Percentiles rank a stretch among this genome's conserved stretches.
Conservation (phyloP, 305 asterid genomes). For the Fraxinus nigra region DNA sequence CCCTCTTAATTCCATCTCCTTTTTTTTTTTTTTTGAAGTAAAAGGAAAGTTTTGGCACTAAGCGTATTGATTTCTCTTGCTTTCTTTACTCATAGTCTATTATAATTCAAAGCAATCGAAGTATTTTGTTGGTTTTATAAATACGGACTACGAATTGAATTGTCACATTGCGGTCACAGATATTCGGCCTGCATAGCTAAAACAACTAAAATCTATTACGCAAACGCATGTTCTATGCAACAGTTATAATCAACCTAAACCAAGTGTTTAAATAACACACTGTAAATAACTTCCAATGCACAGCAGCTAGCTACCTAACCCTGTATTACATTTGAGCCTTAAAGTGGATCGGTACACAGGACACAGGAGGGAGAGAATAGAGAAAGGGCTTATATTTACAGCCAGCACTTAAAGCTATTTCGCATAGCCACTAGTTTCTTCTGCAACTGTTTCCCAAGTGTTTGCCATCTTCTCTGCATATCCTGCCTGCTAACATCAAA, state of each 20-base stretch:
- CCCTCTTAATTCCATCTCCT: constrained; percentile 49
- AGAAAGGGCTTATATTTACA: constrained; percentile 29
- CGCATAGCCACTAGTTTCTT: constrained; percentile 67
- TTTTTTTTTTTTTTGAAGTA: constrained; percentile 7
- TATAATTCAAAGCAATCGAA: not conserved
- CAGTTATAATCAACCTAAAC: not conserved
- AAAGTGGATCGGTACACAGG: not conserved
- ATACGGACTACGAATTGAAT: no score
- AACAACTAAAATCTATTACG: not conserved
- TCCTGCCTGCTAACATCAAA: constrained; percentile 66
- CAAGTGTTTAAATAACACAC: not conserved
- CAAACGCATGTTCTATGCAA: not conserved
- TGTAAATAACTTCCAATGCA: not conserved
- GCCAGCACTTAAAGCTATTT: constrained; percentile 28
- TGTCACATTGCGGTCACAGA: not conserved
- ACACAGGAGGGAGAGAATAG: not conserved
- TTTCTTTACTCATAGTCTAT: not conserved
- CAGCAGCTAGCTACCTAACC: not conserved
- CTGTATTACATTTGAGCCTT: not conserved
- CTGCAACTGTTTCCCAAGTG: constrained; percentile 82
- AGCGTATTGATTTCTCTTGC: not conserved
- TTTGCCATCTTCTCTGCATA: constrained; percentile 94
- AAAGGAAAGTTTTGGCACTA: not conserved
- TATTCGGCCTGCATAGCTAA: not conserved
- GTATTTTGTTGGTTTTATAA: not conserved